These are phyloP conservation scores for Leishmania mexicana DNA, from an alignment of 208 protist species.

Conservation along the genomic window DNA sequence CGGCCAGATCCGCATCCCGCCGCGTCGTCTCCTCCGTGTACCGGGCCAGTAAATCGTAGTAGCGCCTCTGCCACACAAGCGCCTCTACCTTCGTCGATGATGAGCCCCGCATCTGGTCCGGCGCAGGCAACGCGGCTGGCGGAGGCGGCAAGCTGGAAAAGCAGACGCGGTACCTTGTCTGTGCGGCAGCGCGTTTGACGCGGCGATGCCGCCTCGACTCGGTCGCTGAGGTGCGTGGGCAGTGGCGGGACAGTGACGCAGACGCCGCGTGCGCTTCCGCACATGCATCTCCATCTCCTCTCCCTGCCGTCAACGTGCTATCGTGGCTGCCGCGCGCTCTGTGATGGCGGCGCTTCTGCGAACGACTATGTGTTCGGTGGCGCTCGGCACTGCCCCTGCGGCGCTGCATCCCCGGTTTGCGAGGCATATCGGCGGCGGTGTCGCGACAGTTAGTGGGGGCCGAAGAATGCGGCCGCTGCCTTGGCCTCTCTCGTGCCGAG, in stretches of 20 bases:
- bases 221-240: neutral
- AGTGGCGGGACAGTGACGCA: neutral
- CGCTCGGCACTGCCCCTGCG: neutral
- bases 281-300: neutral
- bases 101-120: neutral
- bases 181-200: no score
- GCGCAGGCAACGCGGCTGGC: neutral
- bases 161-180: neutral
- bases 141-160: neutral
- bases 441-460: neutral
- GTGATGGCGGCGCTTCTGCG: neutral
- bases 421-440: neutral
- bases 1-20: slow-evolving; percentile 39
- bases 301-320: neutral
- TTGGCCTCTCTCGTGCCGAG: slow-evolving; percentile 13
- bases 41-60: slow-evolving; percentile 36
- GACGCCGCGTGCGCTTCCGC: neutral
- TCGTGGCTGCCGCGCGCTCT: neutral
- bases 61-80: slow-evolving; percentile 36
- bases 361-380: neutral
- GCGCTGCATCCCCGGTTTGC: neutral
- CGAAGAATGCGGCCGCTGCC: neutral
- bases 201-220: slow-evolving; percentile 1
- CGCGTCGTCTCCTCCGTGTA: slow-evolving; percentile 32
- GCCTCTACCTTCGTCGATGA: neutral